Evolutionary conservation across 2,329 filamentous ascomycete genomes (phyloP).

Genomic region (Arthrobotrys iridis): DNA sequence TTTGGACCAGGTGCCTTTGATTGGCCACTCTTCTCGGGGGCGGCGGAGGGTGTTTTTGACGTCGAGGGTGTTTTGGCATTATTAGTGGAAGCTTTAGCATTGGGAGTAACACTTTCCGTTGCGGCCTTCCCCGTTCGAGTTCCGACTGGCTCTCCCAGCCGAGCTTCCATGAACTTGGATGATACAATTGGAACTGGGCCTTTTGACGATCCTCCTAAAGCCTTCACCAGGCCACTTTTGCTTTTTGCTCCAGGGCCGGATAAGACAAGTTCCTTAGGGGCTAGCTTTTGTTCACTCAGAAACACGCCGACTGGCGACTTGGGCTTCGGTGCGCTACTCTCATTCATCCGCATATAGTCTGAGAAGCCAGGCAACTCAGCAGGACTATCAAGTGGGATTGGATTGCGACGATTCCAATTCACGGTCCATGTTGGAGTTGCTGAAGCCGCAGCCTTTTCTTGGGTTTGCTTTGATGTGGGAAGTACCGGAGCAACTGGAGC

Average conservation of each 20-base stretch:
- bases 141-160: not conserved
- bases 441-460: not conserved
- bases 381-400: constrained; percentile 3
- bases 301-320: not conserved
- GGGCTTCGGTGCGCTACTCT: not conserved
- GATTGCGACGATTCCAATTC: constrained; percentile 14
- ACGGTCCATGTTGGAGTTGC: constrained; percentile 10
- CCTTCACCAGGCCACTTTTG: not conserved
- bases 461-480: not conserved
- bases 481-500: not conserved
- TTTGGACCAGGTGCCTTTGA: not conserved
- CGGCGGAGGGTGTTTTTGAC: not conserved
- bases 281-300: not conserved
- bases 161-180: not conserved
- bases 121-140: not conserved
- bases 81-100: not conserved
- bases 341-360: constrained; percentile 7
- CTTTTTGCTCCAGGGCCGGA: not conserved
- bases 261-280: not conserved
- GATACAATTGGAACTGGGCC: constrained; percentile 4
- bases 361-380: constrained; percentile 9
- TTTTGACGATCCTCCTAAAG: not conserved
- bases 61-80: no score
- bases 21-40: not conserved
- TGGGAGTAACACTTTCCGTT: not conserved